These are phyloP conservation scores for Liquidambar formosana DNA, from an alignment of 164 flowering plant species.

Conservation along the genomic window DNA sequence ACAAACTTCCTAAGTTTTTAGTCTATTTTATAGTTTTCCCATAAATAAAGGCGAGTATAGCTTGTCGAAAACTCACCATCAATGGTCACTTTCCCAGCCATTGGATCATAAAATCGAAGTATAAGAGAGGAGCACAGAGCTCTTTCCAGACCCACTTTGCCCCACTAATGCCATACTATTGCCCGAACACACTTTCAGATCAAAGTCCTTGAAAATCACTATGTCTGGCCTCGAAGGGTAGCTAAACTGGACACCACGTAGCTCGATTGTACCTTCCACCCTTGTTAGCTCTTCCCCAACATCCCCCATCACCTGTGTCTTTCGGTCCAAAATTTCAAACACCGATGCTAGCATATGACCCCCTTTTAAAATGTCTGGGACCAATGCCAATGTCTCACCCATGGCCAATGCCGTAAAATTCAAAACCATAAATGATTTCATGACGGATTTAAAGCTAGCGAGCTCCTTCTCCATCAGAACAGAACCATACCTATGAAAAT, in stretches of 20 bases:
- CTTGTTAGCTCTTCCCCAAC: constrained; percentile 65
- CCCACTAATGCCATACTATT: constrained; percentile 96
- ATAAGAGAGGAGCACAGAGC: constrained; percentile 89
- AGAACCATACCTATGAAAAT: constrained; percentile 78
- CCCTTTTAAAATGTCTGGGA: constrained; percentile 89
- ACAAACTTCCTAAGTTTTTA: too few relatives aligned
- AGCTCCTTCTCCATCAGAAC: constrained; percentile 84
- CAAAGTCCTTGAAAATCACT: constrained; percentile 70
- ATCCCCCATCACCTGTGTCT: constrained; percentile 60
- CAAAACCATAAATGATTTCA: constrained; percentile 94
- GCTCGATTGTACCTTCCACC: constrained; percentile 82
- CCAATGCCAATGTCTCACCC: constrained; percentile 94
- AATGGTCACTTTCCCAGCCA: constrained; percentile 73
- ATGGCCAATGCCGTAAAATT: constrained; percentile 93
- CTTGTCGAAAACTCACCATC: constrained; percentile 59
- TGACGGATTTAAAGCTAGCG: constrained; percentile 81
- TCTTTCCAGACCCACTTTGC: constrained; percentile 95
- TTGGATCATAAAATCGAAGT: constrained; percentile 86
- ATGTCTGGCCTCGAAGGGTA: constrained; percentile 92
- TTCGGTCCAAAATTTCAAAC: constrained; percentile 78
- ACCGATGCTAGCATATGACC: constrained; percentile 92
- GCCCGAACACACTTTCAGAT: constrained; percentile 69
- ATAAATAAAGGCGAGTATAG: neutral
- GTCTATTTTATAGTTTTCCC: too few relatives aligned
- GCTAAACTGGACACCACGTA: constrained; percentile 63